phyloP scores from a whole-genome alignment of 345 rosid genomes.

The Odontarrhena argentea region DNA sequence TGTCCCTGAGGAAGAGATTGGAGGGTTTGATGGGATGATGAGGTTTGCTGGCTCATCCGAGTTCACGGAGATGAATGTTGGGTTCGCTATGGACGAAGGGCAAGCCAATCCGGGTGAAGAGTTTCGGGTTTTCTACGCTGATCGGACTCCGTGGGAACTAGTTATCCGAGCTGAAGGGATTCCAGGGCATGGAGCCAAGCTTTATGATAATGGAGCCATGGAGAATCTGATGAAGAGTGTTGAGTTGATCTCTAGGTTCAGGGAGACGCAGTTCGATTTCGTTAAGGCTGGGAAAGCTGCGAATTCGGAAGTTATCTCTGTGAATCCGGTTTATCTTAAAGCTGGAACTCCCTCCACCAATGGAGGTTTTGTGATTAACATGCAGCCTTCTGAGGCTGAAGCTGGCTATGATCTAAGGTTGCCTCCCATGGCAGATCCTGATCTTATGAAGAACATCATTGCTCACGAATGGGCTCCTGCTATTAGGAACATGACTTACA shows the following conservation, averaged over 20 bases:
- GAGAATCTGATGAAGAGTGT: constrained; percentile 92
- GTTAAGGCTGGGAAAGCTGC: constrained; percentile 75
- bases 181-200: constrained; percentile 83
- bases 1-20: constrained; percentile 87
- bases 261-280: constrained; percentile 71
- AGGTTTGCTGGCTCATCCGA: constrained; percentile 60
- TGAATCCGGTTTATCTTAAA: constrained; percentile 81
- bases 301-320: constrained; percentile 75
- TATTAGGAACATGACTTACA: constrained; percentile 67
- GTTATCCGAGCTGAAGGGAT: constrained; percentile 58
- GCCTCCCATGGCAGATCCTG: constrained; percentile 77
- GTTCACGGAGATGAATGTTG: constrained; percentile 70
- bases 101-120: constrained; percentile 72
- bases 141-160: constrained; percentile 67
- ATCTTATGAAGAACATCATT: constrained; percentile 60
- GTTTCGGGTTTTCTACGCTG: constrained; percentile 74
- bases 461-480: constrained; percentile 91
- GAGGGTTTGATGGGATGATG: constrained; percentile 65
- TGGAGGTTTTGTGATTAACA: constrained; percentile 90
- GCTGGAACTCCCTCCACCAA: constrained; percentile 72
- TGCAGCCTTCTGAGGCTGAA: constrained; percentile 96
- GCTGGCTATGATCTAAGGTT: constrained; percentile 85
- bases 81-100: constrained; percentile 85
- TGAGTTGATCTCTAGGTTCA: constrained; percentile 62
- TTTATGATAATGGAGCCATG: constrained; percentile 79